Evolutionary conservation across 768 basidiomycete genomes (phyloP), one percentile per base, ranked within the genome.

Genomic region (Coprinellus micaceus): DNA sequence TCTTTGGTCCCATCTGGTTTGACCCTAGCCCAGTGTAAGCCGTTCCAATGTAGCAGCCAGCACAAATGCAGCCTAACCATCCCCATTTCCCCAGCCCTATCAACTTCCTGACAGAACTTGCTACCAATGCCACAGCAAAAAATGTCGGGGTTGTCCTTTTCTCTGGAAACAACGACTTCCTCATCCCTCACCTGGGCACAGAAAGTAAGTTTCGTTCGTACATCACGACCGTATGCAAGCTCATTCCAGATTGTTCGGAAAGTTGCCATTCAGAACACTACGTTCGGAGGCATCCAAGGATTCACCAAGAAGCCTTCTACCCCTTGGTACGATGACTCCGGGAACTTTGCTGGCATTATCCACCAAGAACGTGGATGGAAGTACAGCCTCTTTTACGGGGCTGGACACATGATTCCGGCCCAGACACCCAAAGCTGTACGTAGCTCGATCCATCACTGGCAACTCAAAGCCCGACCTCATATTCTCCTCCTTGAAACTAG

Each of bases 331-430:
- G 82, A 83, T 50, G 84, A 87, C 52, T 63, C 67, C 1, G 82
- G 82, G 12, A 71, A 81, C 52, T 77, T 82, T 53, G 85, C 82
- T 0, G 89, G 88, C 0, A 83, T 88, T 29, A 76, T 89, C 17
- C 86, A 88, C 62, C 87, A 88, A 67, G 89, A 90, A 67, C 80
- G 89, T 39, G 80, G 80, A 30, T 86, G 86, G 88, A 75, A 75
- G 66, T 77, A 79, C 60, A 77, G 68, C 6, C 63, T 79, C 17
- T 76, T 77, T 59, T 63, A 73, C 56, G 66, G 70, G 43, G 67
- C 75, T 19, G 75, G 77, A 13, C 80, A 82, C 62, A 60, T 78
- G 10, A 72, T 82, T 7, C 69, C 77, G 4, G 37, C 54, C 2
- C 58, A 63, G 50, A 63, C 64, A 1, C 80, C 80, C 6, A 64